Conservation (phyloP, 495 filamentous ascomycete genomes). For the Talaromyces adpressus region DNA sequence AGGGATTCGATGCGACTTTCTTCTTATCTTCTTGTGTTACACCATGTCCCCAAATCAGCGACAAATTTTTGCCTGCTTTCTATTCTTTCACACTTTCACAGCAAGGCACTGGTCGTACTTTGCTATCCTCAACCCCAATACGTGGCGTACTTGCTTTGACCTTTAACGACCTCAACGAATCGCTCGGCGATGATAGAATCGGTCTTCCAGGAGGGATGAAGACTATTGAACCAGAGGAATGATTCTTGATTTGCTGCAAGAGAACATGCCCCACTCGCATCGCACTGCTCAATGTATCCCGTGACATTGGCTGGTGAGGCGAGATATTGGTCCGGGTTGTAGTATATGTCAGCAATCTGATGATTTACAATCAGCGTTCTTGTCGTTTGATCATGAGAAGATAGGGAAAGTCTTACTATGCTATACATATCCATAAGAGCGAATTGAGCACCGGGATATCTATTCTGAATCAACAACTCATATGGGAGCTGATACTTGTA, state of each 20-base stretch:
- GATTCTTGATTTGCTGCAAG: slow-evolving; percentile 24
- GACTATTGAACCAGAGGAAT: slow-evolving; percentile 53
- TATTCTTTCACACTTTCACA: neutral
- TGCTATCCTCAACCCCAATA: slow-evolving; percentile 25
- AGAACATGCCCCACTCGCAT: slow-evolving; percentile 27
- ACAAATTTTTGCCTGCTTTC: neutral
- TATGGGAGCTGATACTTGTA: slow-evolving; percentile 55
- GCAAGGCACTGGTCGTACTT: neutral
- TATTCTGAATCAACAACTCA: slow-evolving; percentile 39
- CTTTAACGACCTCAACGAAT: slow-evolving; percentile 53
- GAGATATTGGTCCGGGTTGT: slow-evolving; percentile 50
- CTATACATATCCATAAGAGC: slow-evolving; percentile 58
- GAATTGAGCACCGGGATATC: slow-evolving; percentile 54
- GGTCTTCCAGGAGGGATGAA: slow-evolving; percentile 60
- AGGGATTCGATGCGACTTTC: neutral
- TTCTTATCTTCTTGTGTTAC: neutral
- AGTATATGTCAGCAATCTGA: slow-evolving; percentile 55
- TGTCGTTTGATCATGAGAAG: neutral
- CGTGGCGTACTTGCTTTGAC: slow-evolving; percentile 50
- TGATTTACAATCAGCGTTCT: neutral
- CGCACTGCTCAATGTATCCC: slow-evolving; percentile 48
- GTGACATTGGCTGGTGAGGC: slow-evolving; percentile 54
- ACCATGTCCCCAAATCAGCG: neutral
- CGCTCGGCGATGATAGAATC: slow-evolving; percentile 46
- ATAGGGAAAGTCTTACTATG: slow-evolving; percentile 29